Evolutionary conservation across 192 early-diverging fungal genomes (phyloP).

Genomic region (Pecoramyces ruminantium): DNA sequence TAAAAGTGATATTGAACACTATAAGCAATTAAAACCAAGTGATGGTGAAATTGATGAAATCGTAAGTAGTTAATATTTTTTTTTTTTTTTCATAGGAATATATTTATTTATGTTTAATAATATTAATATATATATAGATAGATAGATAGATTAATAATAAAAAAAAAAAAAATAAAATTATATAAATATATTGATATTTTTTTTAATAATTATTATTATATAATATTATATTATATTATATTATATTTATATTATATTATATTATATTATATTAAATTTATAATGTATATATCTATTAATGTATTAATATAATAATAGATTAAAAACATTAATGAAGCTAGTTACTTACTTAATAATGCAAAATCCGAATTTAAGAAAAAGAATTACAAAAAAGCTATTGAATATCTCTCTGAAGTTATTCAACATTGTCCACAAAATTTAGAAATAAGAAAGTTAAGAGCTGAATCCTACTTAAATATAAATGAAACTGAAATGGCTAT

Average conservation of each 20-base stretch:
- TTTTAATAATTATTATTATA: too few relatives aligned
- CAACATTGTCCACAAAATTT: slow-evolving; percentile 29
- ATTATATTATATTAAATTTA: too few relatives aligned
- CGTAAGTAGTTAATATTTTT: slow-evolving; percentile 7
- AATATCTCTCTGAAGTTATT: slow-evolving; percentile 27
- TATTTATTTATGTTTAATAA: too few relatives aligned
- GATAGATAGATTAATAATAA: too few relatives aligned
- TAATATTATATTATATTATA: too few relatives aligned
- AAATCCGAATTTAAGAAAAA: slow-evolving; percentile 9
- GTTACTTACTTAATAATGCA: not conserved
- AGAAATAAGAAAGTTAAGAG: slow-evolving; percentile 42
- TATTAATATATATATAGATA: too few relatives aligned
- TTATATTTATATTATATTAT: too few relatives aligned
- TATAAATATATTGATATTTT: too few relatives aligned
- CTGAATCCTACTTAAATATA: slow-evolving; percentile 49
- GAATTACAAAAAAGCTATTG: slow-evolving; percentile 30
- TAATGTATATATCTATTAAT: too few relatives aligned
- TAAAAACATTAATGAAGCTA: not conserved
- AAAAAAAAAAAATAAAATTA: too few relatives aligned
- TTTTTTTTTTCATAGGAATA: too few relatives aligned
- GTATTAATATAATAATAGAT: too few relatives aligned
- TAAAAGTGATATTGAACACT: slow-evolving; percentile 35
- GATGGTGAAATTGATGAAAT: slow-evolving; percentile 17
- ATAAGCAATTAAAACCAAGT: slow-evolving; percentile 8
- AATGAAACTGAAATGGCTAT: slow-evolving; percentile 74